Evolutionary conservation across 73 alveolate species (phyloP).

Genomic region (Paramecium biaurelia): DNA sequence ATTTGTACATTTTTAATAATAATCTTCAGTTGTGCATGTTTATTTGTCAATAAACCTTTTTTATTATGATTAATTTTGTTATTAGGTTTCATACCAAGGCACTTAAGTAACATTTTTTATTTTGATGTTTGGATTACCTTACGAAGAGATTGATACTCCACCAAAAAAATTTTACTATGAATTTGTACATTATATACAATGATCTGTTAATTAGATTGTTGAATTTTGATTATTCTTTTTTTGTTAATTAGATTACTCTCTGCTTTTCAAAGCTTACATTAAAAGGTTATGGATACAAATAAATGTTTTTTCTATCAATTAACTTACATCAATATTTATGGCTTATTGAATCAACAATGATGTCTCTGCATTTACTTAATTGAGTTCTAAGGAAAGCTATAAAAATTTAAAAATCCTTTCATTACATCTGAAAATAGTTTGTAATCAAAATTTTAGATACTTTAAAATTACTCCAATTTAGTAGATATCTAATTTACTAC

Average conservation of each 20-base stretch:
- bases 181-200: not conserved
- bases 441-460: not conserved
- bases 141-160: not conserved
- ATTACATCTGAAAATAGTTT: not conserved
- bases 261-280: not conserved
- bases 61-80: not conserved
- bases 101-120: not conserved
- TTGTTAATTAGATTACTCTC: not conserved
- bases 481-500: not conserved
- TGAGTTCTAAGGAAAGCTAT: not conserved
- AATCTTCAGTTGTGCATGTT: slow-evolving; percentile 4
- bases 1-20: not conserved
- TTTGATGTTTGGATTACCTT: slow-evolving; percentile 2
- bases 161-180: not conserved
- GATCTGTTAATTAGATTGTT: not conserved
- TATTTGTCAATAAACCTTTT: not conserved
- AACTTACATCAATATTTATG: not conserved
- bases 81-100: not conserved
- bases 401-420: not conserved
- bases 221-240: not conserved
- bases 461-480: not conserved
- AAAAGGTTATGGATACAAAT: not conserved
- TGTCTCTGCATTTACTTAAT: not conserved
- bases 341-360: slow-evolving; percentile 15
- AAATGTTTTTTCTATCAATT: not conserved